Evolutionary conservation across 208 protist species (phyloP), one percentile per base, ranked within the genome.

Genomic region (Trypanosoma melophagium): DNA sequence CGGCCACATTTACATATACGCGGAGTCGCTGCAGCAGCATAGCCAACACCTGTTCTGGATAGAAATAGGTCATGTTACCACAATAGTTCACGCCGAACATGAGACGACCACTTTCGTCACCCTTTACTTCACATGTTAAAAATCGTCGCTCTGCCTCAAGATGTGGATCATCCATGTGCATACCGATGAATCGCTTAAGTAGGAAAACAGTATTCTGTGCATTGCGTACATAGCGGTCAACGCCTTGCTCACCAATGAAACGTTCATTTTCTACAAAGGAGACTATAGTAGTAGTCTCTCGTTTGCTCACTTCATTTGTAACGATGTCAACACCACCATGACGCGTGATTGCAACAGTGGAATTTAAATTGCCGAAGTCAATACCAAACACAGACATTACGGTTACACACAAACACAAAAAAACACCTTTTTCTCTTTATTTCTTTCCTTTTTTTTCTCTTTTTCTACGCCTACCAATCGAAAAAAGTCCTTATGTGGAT

Each of bases 371-470:
- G 44, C 94, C 94, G 55, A 97, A 95, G 73, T 97, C 94, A 60
- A 97, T 63, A 56, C 94, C 94, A 66, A 97, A 94, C 17, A 97
- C 90, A 64, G 92, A 94, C 93, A 97, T 97, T 1, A 42, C 69
- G 41, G 16, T 8, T 21, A 28, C 21, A 40, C 22, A 40, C 5
- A 13, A 35, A 35, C 28, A 35, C 28, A 35, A 35, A 35, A 35
- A 35, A 7, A 35, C n/a, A n/a, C n/a, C 59, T 51, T 16, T 21
- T 56, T 12, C 12, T 47, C 8, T 56, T n/a, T 3, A 57, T 59
- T 35, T 55, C 42, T 69, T 59, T 50, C 67, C 65, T 35, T 66
- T 69, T 69, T 59, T 40, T 8, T 25, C 60, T 63, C 59, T n/a
- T 31, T 44, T 31, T 60, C 52, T 51, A 21, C 52, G 42, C 13